Percentiles rank a stretch among this genome's conserved stretches.
Conservation (phyloP, 768 basidiomycete genomes). For the Tephrocybe sp. region DNA sequence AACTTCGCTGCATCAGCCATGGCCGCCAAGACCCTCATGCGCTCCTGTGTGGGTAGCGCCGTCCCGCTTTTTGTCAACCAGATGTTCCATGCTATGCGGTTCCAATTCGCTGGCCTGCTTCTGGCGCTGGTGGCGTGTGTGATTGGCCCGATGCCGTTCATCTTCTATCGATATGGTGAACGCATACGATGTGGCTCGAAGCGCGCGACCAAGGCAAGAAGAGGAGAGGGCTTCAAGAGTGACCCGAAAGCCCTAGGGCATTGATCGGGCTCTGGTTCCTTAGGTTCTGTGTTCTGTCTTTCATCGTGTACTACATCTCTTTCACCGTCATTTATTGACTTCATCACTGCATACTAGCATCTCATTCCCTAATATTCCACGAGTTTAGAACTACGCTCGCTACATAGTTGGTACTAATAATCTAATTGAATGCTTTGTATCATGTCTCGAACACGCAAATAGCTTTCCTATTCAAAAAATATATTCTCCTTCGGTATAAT, state of each 20-base stretch:
- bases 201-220: slow-evolving; percentile 6
- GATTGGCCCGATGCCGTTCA: slow-evolving; percentile 39
- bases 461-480: too few relatives aligned
- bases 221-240: slow-evolving; percentile 10
- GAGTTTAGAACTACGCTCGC: background rate
- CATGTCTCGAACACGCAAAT: too few relatives aligned
- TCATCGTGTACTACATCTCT: background rate
- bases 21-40: slow-evolving; percentile 42
- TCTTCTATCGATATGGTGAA: slow-evolving; percentile 41
- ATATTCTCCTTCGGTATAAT: too few relatives aligned
- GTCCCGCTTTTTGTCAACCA: slow-evolving; percentile 39
- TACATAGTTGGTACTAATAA: too few relatives aligned
- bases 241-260: slow-evolving; percentile 6
- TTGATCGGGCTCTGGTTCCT: background rate
- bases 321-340: background rate
- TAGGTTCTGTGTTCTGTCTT: too few relatives aligned
- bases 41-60: slow-evolving; percentile 34
- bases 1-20: slow-evolving; percentile 44
- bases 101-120: slow-evolving; percentile 39
- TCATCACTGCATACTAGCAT: slow-evolving; percentile 5
- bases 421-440: too few relatives aligned
- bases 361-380: slow-evolving; percentile 6
- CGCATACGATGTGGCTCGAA: slow-evolving; percentile 30
- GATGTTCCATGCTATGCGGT: slow-evolving; percentile 42
- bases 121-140: slow-evolving; percentile 31